Base-by-base conservation (phyloP, 2,329 filamentous ascomycete genomes). In the Phaeosphaeriaceae sp. region DNA sequence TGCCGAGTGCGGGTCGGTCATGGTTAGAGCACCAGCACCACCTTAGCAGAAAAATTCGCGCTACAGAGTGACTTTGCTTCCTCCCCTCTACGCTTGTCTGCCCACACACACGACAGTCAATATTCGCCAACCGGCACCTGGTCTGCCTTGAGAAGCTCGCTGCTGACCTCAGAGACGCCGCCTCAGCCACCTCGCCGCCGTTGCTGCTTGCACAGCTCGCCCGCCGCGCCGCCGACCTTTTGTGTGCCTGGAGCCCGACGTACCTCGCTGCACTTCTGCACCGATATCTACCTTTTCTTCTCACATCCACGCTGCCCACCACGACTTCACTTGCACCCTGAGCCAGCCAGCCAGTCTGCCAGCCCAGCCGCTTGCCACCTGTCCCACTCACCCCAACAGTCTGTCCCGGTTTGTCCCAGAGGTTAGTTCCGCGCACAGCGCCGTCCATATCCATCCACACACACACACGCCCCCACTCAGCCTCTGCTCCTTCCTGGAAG, bases 41-140 rank as follows among this genome's bases (percentile, higher is more conserved):
- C 45, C 48, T 46, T 48, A 42, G 52, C 35, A 44, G 47, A 48
- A 61, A 61, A 57, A 53, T 59, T 57, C 48, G 55, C 52, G 51
- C 54, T 56, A 54, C 47, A 56, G 16, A 57, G 48, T 56, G 50
- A 60, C 56, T 46, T 54, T 50, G 53, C 56, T 56, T 54, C 54
- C 58, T 58, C 57, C 54, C 58, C 58, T 46, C 60, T 60, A 51
- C 60, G 55, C 64, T 61, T 61, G 55, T 56, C 50, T 52, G 40
- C 56, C 58, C 62, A 54, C 61, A 68, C 67, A 69, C 67, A 68
- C 64, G 65, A 68, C 60, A 48, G 52, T 52, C 63, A 69, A 69
- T 67, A 61, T 66, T 70, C 47, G 58, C 56, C 62, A 44, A 41
- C 50, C 56, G 61, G 61, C 58, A 53, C 54, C 52, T 53, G 59